Percentiles rank a stretch among this genome's conserved stretches.
These are phyloP conservation scores for Jamesozyma piceae DNA, from an alignment of 805 yeast species.

Conservation along the genomic window DNA sequence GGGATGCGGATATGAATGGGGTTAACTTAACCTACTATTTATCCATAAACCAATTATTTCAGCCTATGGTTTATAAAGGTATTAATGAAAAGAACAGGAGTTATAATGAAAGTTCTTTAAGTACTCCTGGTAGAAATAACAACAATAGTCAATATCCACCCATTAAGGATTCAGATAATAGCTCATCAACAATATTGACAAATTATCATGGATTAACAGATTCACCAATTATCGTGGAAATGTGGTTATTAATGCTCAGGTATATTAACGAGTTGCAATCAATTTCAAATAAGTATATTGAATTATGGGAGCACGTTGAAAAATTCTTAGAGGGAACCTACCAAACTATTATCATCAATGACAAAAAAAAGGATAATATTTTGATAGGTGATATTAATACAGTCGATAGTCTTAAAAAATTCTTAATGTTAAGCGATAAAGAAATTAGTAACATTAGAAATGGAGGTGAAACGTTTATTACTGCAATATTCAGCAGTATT, in stretches of 20 bases:
- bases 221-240: constrained; percentile 45
- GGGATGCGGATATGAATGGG: constrained; percentile 18
- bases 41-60: constrained; percentile 16
- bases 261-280: constrained; percentile 35
- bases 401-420: constrained; percentile 30
- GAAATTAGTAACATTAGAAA: constrained; percentile 35
- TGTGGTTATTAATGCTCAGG: constrained; percentile 46
- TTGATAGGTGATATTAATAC: constrained; percentile 21
- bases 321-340: constrained; percentile 44
- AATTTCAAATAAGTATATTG: constrained; percentile 35
- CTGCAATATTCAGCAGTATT: constrained; percentile 26
- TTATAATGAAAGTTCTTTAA: constrained; percentile 7
- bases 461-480: constrained; percentile 34
- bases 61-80: constrained; percentile 1
- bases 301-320: constrained; percentile 47
- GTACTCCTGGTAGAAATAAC: background rate
- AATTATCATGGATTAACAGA: constrained; percentile 33
- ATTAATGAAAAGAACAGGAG: background rate
- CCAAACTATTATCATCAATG: constrained; percentile 34
- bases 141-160: background rate
- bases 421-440: constrained; percentile 35
- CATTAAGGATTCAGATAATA: background rate
- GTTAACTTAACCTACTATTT: constrained; percentile 30
- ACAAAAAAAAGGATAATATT: constrained; percentile 32
- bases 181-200: background rate